Base-by-base conservation (phyloP, 768 basidiomycete species). In the Naganishia vaughanmartiniae region DNA sequence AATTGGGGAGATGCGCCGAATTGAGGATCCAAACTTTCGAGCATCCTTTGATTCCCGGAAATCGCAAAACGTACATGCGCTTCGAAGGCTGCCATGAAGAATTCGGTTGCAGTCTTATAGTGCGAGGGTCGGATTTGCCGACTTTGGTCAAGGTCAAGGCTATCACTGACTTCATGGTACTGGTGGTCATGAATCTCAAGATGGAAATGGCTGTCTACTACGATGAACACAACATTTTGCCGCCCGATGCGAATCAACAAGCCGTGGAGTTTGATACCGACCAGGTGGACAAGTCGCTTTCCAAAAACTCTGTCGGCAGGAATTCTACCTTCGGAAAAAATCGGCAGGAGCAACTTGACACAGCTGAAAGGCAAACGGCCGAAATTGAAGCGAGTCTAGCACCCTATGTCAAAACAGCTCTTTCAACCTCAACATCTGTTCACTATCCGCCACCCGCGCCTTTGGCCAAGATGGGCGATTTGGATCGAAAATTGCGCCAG, bases 1-100 rank as follows among this genome's bases (percentile, higher is more conserved):
- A 88, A 42, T 83, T 97, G 28, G 95, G 95, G 1, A 89, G 95
- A 75, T 98, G 94, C 77, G 83, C 87, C 7, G 86, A 87, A 24
- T 95, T 92, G 81, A 85, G 88, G 39, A 86, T 98, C 7, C 93
- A 96, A 80, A 96, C 96, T 0, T 97, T 90, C 79, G 95, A 97
- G 73, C 94, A 99, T 80, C 85, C 87, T 15, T 84, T 94, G 48
- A 99, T 98, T 51, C 93, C 94, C n/a, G 93, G 93, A 24, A 86
- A 86, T 21, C 86, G 96, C 68, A 99, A 99, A 84, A 92, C 95
- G 0, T 90, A 92, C 77, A 93, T 99, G 92, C 89, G 96, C 0
- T 98, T 99, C 76, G 96, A 99, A 81, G 95, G 95, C 1, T 96
- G 94, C 76, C 90, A 87, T 77, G 86, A 87, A 60, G 92, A 96